phyloP scores from a whole-genome alignment of 1,284 basidiomycete species.

The Trichosporon inkin region DNA sequence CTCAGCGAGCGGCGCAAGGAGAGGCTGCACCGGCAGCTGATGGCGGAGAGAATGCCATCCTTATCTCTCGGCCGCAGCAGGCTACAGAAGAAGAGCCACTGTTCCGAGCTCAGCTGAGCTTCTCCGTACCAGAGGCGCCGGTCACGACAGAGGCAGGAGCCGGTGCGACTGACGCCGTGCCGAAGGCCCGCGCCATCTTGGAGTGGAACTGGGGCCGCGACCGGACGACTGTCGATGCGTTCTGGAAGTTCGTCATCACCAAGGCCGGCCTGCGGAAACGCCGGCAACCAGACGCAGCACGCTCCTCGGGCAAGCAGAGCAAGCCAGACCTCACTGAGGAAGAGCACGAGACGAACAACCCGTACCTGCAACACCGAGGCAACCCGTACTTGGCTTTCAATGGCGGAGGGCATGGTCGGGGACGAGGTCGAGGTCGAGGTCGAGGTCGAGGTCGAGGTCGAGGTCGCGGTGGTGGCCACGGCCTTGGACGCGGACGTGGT shows the following conservation, averaged over 20 bases:
- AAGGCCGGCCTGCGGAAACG: conserved; percentile 44
- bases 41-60: too few species aligned
- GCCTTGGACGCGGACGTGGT: background rate
- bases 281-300: background rate
- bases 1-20: conserved; percentile 29
- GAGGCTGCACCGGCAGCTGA: background rate
- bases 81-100: conserved; percentile 22
- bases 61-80: background rate
- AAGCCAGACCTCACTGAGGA: background rate
- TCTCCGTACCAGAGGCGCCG: conserved; percentile 1
- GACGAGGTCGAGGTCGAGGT: background rate
- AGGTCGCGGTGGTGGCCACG: background rate
- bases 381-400: background rate
- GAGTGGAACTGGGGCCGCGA: conserved; percentile 65
- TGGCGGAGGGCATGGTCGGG: background rate
- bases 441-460: background rate
- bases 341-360: background rate
- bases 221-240: conserved; percentile 61
- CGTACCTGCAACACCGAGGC: background rate
- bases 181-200: conserved; percentile 49
- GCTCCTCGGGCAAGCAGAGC: conserved; percentile 4
- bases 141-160: conserved; percentile 12
- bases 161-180: conserved; percentile 3
- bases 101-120: conserved; percentile 28
- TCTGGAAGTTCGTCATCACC: conserved; percentile 59